Percentiles rank a stretch among this genome's conserved stretches.
phyloP scores from a whole-genome alignment of 441 rosid genomes.

The Bocquillonia castaneifolia region DNA sequence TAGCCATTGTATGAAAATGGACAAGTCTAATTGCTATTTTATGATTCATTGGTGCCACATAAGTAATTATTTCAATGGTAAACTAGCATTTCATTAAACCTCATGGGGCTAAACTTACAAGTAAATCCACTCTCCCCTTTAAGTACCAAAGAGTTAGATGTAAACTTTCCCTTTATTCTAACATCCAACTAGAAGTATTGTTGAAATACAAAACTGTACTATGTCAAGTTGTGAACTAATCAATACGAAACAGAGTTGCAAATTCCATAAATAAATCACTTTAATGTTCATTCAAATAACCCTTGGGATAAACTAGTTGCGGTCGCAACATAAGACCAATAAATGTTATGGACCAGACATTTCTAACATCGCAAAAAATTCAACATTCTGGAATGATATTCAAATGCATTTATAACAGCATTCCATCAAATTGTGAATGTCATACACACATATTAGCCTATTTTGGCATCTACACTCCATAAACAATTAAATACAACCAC shows the following conservation, averaged over 20 bases:
- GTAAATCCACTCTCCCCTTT: background rate
- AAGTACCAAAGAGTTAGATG: background rate
- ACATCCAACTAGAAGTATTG: constrained; percentile 2
- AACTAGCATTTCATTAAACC: background rate
- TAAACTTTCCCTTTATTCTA: background rate
- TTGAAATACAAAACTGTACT: background rate
- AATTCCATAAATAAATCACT: background rate
- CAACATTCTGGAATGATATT: background rate
- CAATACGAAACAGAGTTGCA: background rate
- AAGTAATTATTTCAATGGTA: no score
- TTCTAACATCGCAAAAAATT: background rate
- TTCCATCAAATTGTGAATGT: background rate
- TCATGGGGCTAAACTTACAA: background rate
- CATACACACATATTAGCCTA: background rate
- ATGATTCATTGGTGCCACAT: no score
- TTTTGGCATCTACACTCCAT: background rate
- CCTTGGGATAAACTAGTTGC: background rate
- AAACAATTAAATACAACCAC: no score
- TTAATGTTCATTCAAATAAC: background rate
- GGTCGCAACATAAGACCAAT: background rate
- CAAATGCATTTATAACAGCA: background rate
- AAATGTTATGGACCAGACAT: background rate
- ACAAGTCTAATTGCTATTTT: no score
- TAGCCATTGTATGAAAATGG: no score
- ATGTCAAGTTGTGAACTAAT: constrained; percentile 5